Conservation (phyloP, 2,329 filamentous ascomycete species). For the Sclerotiophoma versabilis region DNA sequence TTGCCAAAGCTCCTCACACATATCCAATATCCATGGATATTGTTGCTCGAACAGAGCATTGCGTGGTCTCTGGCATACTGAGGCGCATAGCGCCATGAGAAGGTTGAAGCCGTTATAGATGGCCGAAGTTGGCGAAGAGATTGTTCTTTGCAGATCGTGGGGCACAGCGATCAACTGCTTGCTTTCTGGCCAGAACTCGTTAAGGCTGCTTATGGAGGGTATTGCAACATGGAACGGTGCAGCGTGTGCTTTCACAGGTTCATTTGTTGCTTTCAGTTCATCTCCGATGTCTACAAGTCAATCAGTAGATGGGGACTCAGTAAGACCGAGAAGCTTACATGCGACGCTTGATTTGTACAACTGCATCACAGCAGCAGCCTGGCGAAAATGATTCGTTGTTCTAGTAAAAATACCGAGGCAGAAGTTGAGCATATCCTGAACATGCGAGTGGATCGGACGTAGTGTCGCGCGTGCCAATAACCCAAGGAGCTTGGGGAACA, state of each 20-base stretch:
- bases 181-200: conserved; percentile 48
- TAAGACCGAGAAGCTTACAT: conserved; percentile 37
- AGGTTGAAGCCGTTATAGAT: conserved; percentile 38
- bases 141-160: conserved; percentile 46
- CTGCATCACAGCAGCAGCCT: conserved; percentile 43
- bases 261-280: conserved; percentile 49
- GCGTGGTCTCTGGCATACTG: background rate
- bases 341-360: conserved; percentile 52
- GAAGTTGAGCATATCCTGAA: conserved; percentile 45
- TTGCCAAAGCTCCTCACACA: conserved; percentile 33
- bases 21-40: conserved; percentile 38
- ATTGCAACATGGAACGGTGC: conserved; percentile 40
- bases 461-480: conserved; percentile 54
- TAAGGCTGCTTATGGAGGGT: conserved; percentile 51
- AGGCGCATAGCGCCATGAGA: conserved; percentile 25
- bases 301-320: conserved; percentile 4
- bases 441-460: conserved; percentile 50
- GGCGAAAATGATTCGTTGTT: conserved; percentile 45
- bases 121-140: conserved; percentile 34
- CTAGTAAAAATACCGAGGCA: conserved; percentile 48
- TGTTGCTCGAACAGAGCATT: conserved; percentile 23
- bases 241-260: conserved; percentile 13
- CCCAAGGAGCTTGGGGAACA: conserved; percentile 61
- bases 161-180: conserved; percentile 52
- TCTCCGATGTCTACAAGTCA: conserved; percentile 53